phyloP scores from a whole-genome alignment of 345 rosid genomes.

The Melaleuca quinquenervia region DNA sequence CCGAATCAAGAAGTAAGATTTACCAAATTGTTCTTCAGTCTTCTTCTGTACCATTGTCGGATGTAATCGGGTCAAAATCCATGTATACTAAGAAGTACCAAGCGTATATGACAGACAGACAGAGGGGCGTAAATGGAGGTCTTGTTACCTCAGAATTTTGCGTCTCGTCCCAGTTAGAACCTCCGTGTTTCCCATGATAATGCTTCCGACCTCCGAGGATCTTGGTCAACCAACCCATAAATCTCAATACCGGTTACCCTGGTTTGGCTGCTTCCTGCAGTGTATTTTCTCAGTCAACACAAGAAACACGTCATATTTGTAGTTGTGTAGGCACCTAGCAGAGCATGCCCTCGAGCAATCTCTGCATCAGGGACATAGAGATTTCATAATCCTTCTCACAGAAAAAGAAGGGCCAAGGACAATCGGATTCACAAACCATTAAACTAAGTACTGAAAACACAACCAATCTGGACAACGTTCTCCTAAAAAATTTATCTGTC shows the following conservation, averaged over 20 bases:
- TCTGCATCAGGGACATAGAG: not conserved
- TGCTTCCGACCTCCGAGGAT: constrained; percentile 56
- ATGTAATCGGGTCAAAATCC: not conserved
- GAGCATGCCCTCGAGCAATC: not conserved
- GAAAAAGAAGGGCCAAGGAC: not conserved
- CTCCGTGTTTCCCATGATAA: constrained; percentile 36
- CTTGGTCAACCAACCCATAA: constrained; percentile 85
- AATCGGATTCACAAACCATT: not conserved
- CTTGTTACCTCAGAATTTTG: constrained; percentile 49
- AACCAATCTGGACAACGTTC: not conserved
- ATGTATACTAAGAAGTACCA: not conserved
- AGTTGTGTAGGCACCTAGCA: not conserved
- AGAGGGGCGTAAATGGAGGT: not conserved
- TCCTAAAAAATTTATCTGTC: rapidly evolving
- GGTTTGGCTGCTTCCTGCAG: not conserved
- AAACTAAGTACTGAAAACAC: not conserved
- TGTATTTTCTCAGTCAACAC: not conserved
- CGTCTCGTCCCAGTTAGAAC: constrained; percentile 41
- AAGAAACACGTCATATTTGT: not conserved
- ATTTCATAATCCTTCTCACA: not conserved
- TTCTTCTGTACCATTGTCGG: not conserved
- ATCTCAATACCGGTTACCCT: not conserved
- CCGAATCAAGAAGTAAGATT: not conserved
- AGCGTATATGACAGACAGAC: not conserved
- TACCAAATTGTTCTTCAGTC: not conserved